Percentiles rank a stretch among this genome's conserved stretches.
Conservation (phyloP, 73 alveolate genomes). For the Paramecium biaurelia region DNA sequence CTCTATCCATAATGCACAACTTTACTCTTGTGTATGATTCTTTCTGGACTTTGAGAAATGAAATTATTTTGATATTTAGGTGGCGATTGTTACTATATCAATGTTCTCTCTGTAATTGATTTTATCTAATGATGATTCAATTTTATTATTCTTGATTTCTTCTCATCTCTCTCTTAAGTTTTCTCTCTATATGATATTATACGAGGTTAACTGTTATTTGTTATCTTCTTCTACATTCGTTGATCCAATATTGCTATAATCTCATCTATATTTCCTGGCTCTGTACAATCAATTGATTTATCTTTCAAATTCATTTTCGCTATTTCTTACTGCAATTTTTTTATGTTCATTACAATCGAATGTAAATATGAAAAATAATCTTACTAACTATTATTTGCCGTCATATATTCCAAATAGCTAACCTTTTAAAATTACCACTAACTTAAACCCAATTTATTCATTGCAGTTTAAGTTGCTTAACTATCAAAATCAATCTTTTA, state of each 20-base stretch:
- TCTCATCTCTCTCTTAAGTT: neutral
- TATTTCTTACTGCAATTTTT: neutral
- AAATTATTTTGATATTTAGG: neutral
- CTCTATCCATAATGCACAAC: neutral
- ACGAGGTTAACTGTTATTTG: neutral
- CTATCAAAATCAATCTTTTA: neutral
- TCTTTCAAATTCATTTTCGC: neutral
- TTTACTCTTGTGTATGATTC: conserved; percentile 5
- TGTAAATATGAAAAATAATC: neutral
- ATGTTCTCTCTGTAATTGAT: neutral
- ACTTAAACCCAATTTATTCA: neutral
- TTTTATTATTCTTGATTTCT: neutral
- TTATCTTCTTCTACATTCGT: neutral
- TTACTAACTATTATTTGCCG: neutral
- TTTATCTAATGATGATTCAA: neutral
- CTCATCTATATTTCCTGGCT: neutral
- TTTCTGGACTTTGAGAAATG: neutral
- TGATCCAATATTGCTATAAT: neutral
- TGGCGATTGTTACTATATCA: neutral
- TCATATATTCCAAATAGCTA: neutral
- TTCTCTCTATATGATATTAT: neutral
- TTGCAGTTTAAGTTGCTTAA: neutral
- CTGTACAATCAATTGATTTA: conserved; percentile 18
- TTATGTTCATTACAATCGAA: neutral
- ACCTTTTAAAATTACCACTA: neutral